Base-by-base conservation (phyloP, 1,284 basidiomycete species). In the Trametes sp. region DNA sequence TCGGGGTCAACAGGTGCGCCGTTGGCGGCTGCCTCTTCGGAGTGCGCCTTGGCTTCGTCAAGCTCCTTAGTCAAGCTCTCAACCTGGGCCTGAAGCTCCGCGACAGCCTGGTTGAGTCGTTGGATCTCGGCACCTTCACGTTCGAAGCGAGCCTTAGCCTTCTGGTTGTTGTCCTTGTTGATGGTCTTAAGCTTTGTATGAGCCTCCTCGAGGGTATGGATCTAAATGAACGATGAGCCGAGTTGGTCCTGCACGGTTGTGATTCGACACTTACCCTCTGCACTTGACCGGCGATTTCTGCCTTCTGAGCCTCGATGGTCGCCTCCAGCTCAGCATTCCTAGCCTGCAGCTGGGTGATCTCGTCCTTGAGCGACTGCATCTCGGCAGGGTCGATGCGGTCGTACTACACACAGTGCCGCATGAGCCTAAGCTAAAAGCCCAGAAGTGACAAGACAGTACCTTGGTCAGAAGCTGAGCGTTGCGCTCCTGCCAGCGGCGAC, bases 331-430 rank as follows among this genome's bases (percentile, higher is more conserved):
- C 78, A 4, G 72, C 74, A 44, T 81, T 82, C 72, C 81, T 77
- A 3, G 75, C 65, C 69, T 81, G 84, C 41, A 94, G 75, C 29
- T 77, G 77, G 44, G 85, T 83, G 10, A 94, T 85, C 68, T 93
- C 86, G 11, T 87, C 86, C 76, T 92, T 94, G 59, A 95, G 81
- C 23, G 86, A 84, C 70, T 94, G 90, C n/a, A 96, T 82, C 71
- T 95, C 93, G 5, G 92, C 88, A 16, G 94, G 93, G 73, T 95
- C 94, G 67, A 94, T 90, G 55, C 94, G 92, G 70, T 96, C 92
- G 71, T 95, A 95, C 89, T 93, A 61, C 35, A 19, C 7, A 41
- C 4, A n/a, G n/a, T 6, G 16, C 4, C 4, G 38, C 38, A 19
- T 41, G 14, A 41, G 38, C 3, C 7, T 19, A n/a, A 41, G 38